phyloP scores from a whole-genome alignment of 345 rosid genomes.

The Eucalyptus erythrocorys region DNA sequence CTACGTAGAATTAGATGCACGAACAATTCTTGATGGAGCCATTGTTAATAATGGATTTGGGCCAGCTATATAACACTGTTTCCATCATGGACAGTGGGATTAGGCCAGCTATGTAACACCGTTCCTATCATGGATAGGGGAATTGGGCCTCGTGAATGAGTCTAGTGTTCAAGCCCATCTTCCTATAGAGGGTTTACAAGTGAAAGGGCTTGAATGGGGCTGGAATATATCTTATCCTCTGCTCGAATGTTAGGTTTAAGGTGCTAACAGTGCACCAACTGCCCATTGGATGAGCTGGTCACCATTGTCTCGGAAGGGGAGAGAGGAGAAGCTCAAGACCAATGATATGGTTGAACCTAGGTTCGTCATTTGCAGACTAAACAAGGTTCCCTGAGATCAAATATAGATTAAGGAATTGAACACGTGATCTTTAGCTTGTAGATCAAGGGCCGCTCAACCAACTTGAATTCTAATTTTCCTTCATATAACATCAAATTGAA shows the following conservation, averaged over 20 bases:
- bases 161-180: not conserved
- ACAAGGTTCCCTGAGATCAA: not conserved
- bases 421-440: not conserved
- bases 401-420: not conserved
- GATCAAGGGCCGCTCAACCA: not conserved
- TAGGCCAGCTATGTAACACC: not conserved
- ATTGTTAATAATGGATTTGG: not conserved
- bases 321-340: not conserved
- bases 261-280: not conserved
- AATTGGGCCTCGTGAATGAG: not conserved
- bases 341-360: not conserved
- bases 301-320: not conserved
- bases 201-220: not conserved
- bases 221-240: not conserved
- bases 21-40: not conserved
- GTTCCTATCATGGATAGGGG: not conserved
- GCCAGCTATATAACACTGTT: not conserved
- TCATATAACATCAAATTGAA: no score
- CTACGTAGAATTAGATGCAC: not conserved
- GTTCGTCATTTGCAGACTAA: not conserved
- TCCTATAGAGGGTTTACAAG: not conserved
- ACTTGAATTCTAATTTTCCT: not conserved
- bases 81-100: not conserved
- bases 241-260: not conserved
- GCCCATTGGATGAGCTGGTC: not conserved